Evolutionary conservation across 2,329 filamentous ascomycete genomes (phyloP), one percentile per base, ranked within the genome.

Genomic region (Tolypocladium sp.): DNA sequence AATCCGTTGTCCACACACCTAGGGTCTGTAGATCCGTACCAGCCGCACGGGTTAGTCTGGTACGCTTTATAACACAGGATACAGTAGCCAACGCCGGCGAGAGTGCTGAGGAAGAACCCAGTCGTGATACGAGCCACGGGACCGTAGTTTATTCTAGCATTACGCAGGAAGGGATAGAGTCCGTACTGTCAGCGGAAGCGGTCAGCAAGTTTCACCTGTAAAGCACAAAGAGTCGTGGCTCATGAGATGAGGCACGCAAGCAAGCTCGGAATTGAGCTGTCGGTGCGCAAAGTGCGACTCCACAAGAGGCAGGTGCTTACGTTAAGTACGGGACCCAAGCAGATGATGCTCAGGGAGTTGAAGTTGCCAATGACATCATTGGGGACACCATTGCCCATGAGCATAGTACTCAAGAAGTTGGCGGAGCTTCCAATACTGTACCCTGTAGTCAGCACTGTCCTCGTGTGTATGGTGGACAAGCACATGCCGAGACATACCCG

Each of bases 291-390:
- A n/a, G n/a, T n/a, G n/a, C n/a, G n/a, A n/a, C n/a, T n/a, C n/a
- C n/a, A n/a, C n/a, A n/a, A n/a, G n/a, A n/a, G n/a, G n/a, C n/a
- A 8, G n/a, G 9, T 33, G 15, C 63, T 59, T 59, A 64, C 63
- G 53, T 66, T 67, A 42, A 70, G 63, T 44, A 70, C 51, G 3
- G 68, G 68, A 0, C 68, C 68, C n/a, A 69, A 54, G 5, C 87
- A 71, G 61, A 88, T 79, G 60, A 86, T 82, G 33, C 79, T 76
- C 42, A 88, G 70, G 0, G 84, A 79, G 65, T 87, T 83, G 60
- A 87, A 75, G 68, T 85, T 82, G 58, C 76, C 72, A 33, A 88
- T 72, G 10, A 88, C 71, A 67, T 89, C 86, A 66, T 88, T 88
- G 9, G 81, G 81, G 0, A 79, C 77, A 13, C 80, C 78, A 57